Conservation (phyloP, 371 early-diverging fungal genomes). For the Parasitella parasitica region DNA sequence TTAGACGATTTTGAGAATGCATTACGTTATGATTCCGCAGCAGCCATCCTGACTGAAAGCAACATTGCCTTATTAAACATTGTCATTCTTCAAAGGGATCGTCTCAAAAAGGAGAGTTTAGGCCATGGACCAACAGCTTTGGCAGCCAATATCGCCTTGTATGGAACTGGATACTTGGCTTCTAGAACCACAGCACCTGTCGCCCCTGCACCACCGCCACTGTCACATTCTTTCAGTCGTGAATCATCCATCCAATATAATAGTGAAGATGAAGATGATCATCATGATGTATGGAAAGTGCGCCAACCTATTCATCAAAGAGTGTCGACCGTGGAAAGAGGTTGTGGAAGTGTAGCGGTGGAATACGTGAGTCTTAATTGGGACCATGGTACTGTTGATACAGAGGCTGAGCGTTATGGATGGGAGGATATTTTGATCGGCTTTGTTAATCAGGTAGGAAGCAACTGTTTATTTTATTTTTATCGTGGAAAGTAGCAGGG, state of each 20-base stretch:
- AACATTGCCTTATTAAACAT: constrained; percentile 44
- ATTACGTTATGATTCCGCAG: constrained; percentile 20
- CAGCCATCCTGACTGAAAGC: constrained; percentile 33
- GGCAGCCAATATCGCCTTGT: constrained; percentile 16
- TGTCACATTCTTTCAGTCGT: background rate
- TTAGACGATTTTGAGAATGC: constrained; percentile 52
- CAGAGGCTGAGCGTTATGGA: constrained; percentile 37
- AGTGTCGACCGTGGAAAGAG: constrained; percentile 18
- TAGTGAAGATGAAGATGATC: constrained; percentile 12
- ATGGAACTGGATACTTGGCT: constrained; percentile 28
- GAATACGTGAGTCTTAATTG: constrained; percentile 28
- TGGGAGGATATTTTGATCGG: constrained; percentile 53
- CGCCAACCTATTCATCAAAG: constrained; percentile 6
- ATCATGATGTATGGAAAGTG: constrained; percentile 3
- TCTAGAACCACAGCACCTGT: constrained; percentile 5
- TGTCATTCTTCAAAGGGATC: constrained; percentile 36
- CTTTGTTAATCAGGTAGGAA: constrained; percentile 44
- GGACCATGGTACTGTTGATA: constrained; percentile 34
- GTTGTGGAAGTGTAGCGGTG: constrained; percentile 34
- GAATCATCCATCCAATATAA: constrained; percentile 2
- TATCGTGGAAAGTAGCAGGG: background rate
- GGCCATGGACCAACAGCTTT: constrained; percentile 22
- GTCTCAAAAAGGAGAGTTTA: constrained; percentile 22
- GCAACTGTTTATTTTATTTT: too few relatives aligned
- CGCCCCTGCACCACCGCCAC: background rate